Conservation (phyloP, 2,329 filamentous ascomycete genomes). For the Alternaria consortialis region DNA sequence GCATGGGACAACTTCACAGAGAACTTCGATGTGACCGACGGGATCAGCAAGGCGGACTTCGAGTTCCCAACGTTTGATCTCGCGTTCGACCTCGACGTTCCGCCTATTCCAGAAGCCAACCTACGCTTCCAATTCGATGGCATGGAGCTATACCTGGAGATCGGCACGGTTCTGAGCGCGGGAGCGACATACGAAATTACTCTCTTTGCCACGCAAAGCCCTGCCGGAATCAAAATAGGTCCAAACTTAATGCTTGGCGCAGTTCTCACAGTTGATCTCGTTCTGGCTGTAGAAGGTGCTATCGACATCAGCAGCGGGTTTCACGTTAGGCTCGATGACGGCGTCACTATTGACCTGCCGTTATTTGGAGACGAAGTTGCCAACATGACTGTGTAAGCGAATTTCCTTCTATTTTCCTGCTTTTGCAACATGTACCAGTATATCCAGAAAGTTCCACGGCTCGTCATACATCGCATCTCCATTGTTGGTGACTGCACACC, state of each 20-base stretch:
- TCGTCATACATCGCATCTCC: too few relatives aligned
- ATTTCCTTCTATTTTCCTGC: background rate
- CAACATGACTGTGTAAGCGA: conserved; percentile 59
- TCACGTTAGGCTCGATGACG: conserved; percentile 64
- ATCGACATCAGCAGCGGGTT: conserved; percentile 64
- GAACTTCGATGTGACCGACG: conserved; percentile 25
- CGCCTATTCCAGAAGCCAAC: conserved; percentile 54
- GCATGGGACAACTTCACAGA: conserved; percentile 22
- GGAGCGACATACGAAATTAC: conserved; percentile 60
- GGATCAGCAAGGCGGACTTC: conserved; percentile 30
- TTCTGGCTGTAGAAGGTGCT: conserved; percentile 58
- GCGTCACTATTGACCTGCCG: conserved; percentile 58
- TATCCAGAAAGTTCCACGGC: too few relatives aligned
- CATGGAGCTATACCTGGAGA: conserved; percentile 62
- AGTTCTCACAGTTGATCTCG: conserved; percentile 62
- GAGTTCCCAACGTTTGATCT: conserved; percentile 28
- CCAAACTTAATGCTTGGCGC: conserved; percentile 57
- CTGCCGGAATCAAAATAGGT: conserved; percentile 54
- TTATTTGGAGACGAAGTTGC: conserved; percentile 63
- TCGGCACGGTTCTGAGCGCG: conserved; percentile 56
- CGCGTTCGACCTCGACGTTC: conserved; percentile 52
- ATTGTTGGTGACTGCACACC: background rate
- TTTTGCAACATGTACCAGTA: too few relatives aligned
- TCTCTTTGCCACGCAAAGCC: conserved; percentile 58
- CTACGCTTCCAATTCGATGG: conserved; percentile 61